These are phyloP conservation scores for Tremellales sp. DNA, from an alignment of 1,284 basidiomycete genomes.

Conservation along the genomic window DNA sequence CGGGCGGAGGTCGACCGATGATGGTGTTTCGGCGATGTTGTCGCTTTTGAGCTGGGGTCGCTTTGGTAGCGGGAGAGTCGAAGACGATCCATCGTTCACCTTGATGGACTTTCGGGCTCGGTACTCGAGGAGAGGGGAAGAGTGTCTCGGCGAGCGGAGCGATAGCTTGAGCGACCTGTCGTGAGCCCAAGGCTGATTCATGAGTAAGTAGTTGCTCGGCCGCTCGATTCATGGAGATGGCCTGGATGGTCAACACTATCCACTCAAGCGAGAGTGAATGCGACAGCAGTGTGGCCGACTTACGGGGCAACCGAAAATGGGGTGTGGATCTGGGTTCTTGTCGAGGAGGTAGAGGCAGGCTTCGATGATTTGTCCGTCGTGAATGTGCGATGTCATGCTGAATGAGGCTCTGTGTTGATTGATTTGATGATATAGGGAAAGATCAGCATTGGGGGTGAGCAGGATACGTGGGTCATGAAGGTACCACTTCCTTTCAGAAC, in stretches of 20 bases:
- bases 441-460: too few relatives aligned
- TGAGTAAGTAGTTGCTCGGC: slow-evolving; percentile 1
- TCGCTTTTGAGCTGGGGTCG: too few relatives aligned
- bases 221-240: slow-evolving; percentile 8
- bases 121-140: not conserved
- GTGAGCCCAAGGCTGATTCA: not conserved
- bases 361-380: not conserved
- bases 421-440: too few relatives aligned
- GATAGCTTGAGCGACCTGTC: not conserved
- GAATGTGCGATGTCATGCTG: not conserved
- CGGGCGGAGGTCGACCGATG: too few relatives aligned
- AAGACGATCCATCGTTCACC: slow-evolving; percentile 13
- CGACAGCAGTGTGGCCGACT: not conserved
- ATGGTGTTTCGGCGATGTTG: too few relatives aligned
- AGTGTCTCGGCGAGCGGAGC: slow-evolving; percentile 6
- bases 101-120: not conserved
- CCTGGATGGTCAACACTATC: slow-evolving; percentile 6
- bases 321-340: not conserved
- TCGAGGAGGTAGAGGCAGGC: not conserved
- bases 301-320: not conserved
- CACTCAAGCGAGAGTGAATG: too few relatives aligned
- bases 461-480: too few relatives aligned
- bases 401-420: not conserved
- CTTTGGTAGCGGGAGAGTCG: too few relatives aligned
- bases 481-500: not conserved